Base-by-base conservation (phyloP, 768 basidiomycete genomes). In the Xerocomellus amylosporus region DNA sequence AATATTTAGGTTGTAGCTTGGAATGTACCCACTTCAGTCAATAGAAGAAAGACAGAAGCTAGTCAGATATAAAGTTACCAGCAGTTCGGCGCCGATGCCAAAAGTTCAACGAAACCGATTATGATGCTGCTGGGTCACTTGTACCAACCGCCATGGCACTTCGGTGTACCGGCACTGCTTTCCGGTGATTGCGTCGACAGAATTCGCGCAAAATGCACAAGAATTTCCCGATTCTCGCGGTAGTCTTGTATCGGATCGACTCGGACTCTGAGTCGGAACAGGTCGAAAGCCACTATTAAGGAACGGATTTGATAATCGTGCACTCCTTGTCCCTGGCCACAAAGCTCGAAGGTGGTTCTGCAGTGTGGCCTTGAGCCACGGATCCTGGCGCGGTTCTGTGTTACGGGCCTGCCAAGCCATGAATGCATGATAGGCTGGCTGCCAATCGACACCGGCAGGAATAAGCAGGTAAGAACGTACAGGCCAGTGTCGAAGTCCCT, bases 11-110 rank as follows among this genome's bases (percentile, higher is more conserved):
- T 36, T 50, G 40, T 53, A 52, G 37, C 24, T 39, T 49, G 24
- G 9, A 50, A 49, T 62, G 50, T 58, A 53, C 10, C 28, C 33
- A 14, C 19, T 31, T 47, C n/a, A 33, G 7, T 45, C 37, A 37
- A 30, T 17, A 41, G 33, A 51, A 31, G 13, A 20, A 28, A 41
- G 20, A 22, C 24, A 28, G 26, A 34, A 20, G 12, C 26, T 9
- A 8, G 20, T 47, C 37, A 24, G 49, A 40, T 28, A 12, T 24
- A 20, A 47, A n/a, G 10, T 51, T 28, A 12, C 7, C 8, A 15
- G n/a, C 12, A 9, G 38, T 44, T 46, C 7, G 4, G 33, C 24
- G 7, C 31, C 17, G 38, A 26, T 14, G 12, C 24, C 17, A 38
- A 22, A 56, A 10, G 15, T 22, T 15, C 10, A 30, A 24, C 31